These are phyloP conservation scores for Tylopilus plumbeoviolaceoides DNA, from an alignment of 768 basidiomycete genomes.

Conservation along the genomic window DNA sequence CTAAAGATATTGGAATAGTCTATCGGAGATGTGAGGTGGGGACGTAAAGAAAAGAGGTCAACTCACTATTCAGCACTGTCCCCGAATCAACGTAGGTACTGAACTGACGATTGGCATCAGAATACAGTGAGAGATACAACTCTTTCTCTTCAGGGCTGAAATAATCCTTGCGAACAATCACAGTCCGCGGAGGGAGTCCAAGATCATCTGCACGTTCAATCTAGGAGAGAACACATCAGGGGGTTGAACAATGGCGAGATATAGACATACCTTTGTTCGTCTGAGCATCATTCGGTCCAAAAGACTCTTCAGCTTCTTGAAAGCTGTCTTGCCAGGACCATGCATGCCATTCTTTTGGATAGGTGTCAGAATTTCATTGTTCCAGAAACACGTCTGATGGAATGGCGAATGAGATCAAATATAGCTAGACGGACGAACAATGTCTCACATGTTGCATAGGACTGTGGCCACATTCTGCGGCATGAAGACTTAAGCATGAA, in stretches of 20 bases:
- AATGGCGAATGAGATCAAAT: constrained; percentile 4
- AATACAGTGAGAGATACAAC: constrained; percentile 85
- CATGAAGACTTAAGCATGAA: neutral
- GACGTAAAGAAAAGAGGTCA: neutral
- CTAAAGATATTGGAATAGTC: constrained; percentile 91
- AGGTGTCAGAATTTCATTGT: constrained; percentile 92
- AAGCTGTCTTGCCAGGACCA: constrained; percentile 76
- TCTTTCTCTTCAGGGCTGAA: constrained; percentile 98
- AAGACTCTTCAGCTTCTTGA: constrained; percentile 88
- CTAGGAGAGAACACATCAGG: constrained; percentile 33
- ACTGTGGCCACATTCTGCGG: constrained; percentile 72
- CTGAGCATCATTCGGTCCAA: constrained; percentile 96
- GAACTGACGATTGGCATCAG: constrained; percentile 90
- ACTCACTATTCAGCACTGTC: constrained; percentile 87
- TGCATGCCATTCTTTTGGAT: constrained; percentile 88
- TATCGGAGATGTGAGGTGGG: constrained; percentile 24
- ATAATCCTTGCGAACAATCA: constrained; percentile 83
- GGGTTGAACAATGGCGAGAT: neutral
- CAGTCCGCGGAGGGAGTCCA: constrained; percentile 88
- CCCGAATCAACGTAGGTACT: constrained; percentile 86
- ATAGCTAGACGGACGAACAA: neutral
- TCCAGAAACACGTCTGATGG: constrained; percentile 88
- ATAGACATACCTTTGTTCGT: constrained; percentile 62
- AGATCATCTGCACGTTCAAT: constrained; percentile 95
- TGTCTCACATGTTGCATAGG: constrained; percentile 76